Conservation (phyloP, 129 eudicot genomes). For the Arctium lappa region DNA sequence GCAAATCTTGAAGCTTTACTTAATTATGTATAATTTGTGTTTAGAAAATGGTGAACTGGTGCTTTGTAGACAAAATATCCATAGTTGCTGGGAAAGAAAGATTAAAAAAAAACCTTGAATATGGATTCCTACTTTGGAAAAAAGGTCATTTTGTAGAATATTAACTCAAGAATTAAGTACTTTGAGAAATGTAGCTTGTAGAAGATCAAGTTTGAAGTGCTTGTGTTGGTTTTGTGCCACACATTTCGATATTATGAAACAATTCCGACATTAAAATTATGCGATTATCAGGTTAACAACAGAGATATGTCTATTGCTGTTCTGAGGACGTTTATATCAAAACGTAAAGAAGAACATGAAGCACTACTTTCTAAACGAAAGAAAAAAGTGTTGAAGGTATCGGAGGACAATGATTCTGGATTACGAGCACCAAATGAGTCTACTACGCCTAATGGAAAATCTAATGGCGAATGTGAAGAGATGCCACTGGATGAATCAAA, state of each 20-base stretch:
- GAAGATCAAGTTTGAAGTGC: neutral
- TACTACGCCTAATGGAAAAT: constrained; percentile 32
- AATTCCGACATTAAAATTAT: neutral
- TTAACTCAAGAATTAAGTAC: neutral
- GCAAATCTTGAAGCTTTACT: neutral
- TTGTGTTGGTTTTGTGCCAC: neutral
- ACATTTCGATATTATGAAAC: neutral
- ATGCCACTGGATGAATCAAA: constrained; percentile 37
- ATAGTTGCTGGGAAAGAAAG: neutral
- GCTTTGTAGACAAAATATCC: neutral
- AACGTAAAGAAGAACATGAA: constrained; percentile 79
- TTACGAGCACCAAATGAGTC: constrained; percentile 38
- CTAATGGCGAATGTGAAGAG: constrained; percentile 53
- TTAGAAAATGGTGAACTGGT: neutral
- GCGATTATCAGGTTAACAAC: constrained; percentile 68
- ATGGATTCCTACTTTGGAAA: neutral
- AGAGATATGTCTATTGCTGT: constrained; percentile 98
- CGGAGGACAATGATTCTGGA: constrained; percentile 37
- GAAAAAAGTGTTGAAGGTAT: constrained; percentile 35
- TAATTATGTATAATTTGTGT: neutral
- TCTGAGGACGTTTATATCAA: constrained; percentile 76
- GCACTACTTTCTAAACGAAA: constrained; percentile 48
- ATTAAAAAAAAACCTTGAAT: neutral
- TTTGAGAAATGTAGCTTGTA: neutral
- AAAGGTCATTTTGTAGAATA: neutral